Base-by-base conservation (phyloP, 225 moss, liverwort and hornwort species). In the Marchantia paleacea region DNA sequence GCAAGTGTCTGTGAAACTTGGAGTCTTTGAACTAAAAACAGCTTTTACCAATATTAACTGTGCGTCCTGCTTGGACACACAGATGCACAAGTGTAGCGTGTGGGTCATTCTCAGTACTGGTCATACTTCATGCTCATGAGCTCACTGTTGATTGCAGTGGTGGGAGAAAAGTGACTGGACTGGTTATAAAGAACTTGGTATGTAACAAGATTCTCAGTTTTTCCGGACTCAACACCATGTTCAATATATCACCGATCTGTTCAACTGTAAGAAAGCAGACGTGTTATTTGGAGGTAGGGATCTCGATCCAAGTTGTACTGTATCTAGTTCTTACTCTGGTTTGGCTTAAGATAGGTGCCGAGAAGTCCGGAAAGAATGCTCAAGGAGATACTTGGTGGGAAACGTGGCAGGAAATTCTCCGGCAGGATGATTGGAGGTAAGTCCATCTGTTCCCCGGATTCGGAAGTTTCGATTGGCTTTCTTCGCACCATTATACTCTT, bases 91-190 rank as follows among this genome's bases (percentile, higher is more conserved):
- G 12, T 75, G 75, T 54, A 55, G 24, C 22, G 49, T 20, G 24
- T 16, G 25, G 0, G 54, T 78, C 28, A 77, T 63, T 53, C 69
- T 69, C 31, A 63, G 31, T 22, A 60, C n/a, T 51, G 10, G 51
- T 8, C 12, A 70, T 12, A 69, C 55, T 51, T 18, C 49, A 12
- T 16, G 50, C 74, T 84, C 28, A 84, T 24, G 28, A 31, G 7
- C 24, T 64, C 80, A 29, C 20, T 83, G 55, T 76, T 31, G 75
- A 16, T 83, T 87, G 92, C 93, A 97, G 96, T 97, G 96, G 96
- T 97, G 96, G 96, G 96, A 97, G 90, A 97, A 94, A 85, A 97
- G 96, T 86, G 96, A 97, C 75, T 97, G 96, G 96, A 94, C 96
- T n/a, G 96, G 94, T 18, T 97, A 97, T 86, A 97, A 97, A 80